Evolutionary conservation across 139 green algal species (phyloP), one percentile per base, ranked within the genome.

Genomic region (Coelastrella sp.): DNA sequence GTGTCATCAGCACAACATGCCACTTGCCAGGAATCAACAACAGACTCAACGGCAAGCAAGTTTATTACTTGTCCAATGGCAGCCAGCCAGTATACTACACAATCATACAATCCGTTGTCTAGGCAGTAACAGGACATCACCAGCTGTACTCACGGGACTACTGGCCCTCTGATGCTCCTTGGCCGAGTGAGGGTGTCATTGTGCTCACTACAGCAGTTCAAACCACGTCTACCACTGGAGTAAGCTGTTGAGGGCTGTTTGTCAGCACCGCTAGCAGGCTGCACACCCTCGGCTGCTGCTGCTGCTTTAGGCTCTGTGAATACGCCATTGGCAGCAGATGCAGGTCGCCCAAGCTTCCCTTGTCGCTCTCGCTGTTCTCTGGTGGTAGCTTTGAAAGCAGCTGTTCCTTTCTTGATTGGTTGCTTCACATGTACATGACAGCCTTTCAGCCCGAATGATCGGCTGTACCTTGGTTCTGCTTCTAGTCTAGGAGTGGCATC

Each of bases 281-380:
- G 34, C 11, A 32, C 43, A 63, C 19, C 69, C n/a, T n/a, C n/a
- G n/a, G n/a, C n/a, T n/a, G n/a, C n/a, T n/a, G 45, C 45, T 1
- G 45, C 0, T 0, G 45, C 11, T 9, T 13, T 57, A 0, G 11
- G 45, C 45, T 13, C 11, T 57, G 11, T 13, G 15, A 13, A 13
- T 57, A 57, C 11, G 15, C 11, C 45, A 64, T 19, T 40, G 66
- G 45, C 72, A 69, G 32, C 51, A 68, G 73, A 5, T 4, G 17
- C 50, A 82, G 23, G 23, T 17, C 51, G 6, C 27, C 35, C 35
- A 27, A 48, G 66, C 13, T 48, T 74, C 35, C 34, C 32, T 45
- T 69, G 53, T 53, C n/a, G 32, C 34, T 82, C 50, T 45, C 34
- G 53, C 53, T 53, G 75, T 35, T 82, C 75, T 45, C 75, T 69